These are phyloP conservation scores for Nitzschia sp. DNA, from an alignment of 108 stramenopile genomes.

Conservation along the genomic window DNA sequence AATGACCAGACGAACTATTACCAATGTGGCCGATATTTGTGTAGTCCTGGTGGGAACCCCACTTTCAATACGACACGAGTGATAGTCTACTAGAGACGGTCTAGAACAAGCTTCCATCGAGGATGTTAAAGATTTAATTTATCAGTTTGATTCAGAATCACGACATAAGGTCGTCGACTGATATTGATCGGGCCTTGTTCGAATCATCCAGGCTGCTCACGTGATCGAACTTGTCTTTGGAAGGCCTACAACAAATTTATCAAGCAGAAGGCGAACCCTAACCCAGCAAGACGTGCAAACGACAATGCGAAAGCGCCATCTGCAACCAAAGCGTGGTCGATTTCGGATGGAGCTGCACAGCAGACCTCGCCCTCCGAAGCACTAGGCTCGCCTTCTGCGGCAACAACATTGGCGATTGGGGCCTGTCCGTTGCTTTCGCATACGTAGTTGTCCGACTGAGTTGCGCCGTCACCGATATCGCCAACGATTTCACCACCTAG, in stretches of 20 bases:
- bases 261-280: too few species aligned
- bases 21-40: constrained; percentile 86
- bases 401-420: constrained; percentile 7
- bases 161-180: too few species aligned
- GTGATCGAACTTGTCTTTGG: too few species aligned
- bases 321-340: background rate
- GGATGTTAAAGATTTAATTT: too few species aligned
- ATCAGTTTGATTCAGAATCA: too few species aligned
- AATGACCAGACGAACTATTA: constrained; percentile 80
- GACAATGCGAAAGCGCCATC: background rate
- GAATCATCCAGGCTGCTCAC: too few species aligned
- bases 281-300: too few species aligned
- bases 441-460: background rate
- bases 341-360: constrained; percentile 13
- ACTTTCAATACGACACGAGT: background rate
- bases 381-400: constrained; percentile 7
- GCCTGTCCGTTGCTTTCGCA: constrained; percentile 28
- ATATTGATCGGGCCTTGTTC: too few species aligned
- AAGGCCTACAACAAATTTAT: too few species aligned
- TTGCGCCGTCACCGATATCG: constrained; percentile 31
- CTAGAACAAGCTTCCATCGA: too few species aligned
- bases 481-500: constrained; percentile 24
- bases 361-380: constrained; percentile 29
- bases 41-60: constrained; percentile 58
- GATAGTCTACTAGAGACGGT: too few species aligned